A percentile compares a stretch with the other conserved stretches of the same genome.
These are phyloP conservation scores for Rhizopogon vesiculosus DNA, from an alignment of 768 basidiomycete genomes.

Conservation along the genomic window DNA sequence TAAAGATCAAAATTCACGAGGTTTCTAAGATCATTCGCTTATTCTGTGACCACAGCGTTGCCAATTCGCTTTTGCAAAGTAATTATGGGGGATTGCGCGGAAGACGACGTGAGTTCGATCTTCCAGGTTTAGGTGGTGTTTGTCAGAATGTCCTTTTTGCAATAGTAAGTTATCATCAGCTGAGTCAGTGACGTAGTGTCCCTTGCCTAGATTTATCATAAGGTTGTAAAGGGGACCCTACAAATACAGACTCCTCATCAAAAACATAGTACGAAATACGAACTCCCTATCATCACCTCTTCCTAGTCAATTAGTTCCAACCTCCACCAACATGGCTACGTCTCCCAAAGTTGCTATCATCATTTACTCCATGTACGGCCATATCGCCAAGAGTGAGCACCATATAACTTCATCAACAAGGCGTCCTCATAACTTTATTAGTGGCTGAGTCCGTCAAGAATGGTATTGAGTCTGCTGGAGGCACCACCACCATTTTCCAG, in stretches of 20 bases:
- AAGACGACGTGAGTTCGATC: conserved; percentile 3
- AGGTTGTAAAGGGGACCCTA: not conserved
- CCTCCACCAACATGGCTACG: conserved; percentile 28
- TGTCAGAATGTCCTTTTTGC: not conserved
- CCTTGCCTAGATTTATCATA: not conserved
- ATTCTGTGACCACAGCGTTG: not conserved
- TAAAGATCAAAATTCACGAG: conserved; percentile 4
- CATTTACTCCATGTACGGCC: conserved; percentile 73
- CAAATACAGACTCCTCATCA: not conserved
- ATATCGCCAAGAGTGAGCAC: conserved; percentile 59
- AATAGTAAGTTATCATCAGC: not conserved
- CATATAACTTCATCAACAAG: not conserved
- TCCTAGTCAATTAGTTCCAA: not conserved
- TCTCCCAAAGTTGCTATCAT: conserved; percentile 62
- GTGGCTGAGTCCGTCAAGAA: conserved; percentile 53
- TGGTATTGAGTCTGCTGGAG: conserved; percentile 46
- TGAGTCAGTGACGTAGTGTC: conserved; percentile 2
- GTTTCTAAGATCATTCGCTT: conserved; percentile 2
- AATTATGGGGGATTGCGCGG: not conserved
- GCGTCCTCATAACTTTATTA: conserved; percentile 23
- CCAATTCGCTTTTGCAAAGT: not conserved
- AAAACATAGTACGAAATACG: no score
- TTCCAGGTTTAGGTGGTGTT: conserved; percentile 3
- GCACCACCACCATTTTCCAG: conserved; percentile 51
- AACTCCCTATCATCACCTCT: not conserved